Percentiles rank a stretch among this genome's conserved stretches.
Evolutionary conservation across 2,329 filamentous ascomycete species (phyloP).

Genomic region (Epicoccum sorghinum): DNA sequence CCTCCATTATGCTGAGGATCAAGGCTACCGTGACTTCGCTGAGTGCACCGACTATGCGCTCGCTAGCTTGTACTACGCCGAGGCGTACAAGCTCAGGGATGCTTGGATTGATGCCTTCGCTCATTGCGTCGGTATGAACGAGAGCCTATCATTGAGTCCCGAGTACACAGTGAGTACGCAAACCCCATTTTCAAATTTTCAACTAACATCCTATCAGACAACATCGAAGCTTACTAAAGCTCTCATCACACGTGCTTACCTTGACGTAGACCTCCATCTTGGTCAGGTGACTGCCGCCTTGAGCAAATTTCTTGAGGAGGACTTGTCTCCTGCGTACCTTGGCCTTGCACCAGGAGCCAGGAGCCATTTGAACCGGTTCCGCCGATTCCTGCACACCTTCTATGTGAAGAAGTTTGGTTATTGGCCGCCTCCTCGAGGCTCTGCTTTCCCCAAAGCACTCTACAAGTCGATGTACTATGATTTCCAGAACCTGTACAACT

Average conservation of each 20-base stretch:
- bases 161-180: constrained; percentile 65
- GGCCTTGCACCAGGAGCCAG: constrained; percentile 66
- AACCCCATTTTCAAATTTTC: not conserved
- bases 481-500: constrained; percentile 73
- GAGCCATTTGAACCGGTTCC: constrained; percentile 74
- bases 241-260: constrained; percentile 66
- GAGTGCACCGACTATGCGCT: constrained; percentile 71
- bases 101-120: constrained; percentile 76
- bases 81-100: constrained; percentile 66
- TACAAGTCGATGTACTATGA: constrained; percentile 70
- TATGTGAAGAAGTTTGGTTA: constrained; percentile 72
- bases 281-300: constrained; percentile 64
- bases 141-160: constrained; percentile 60
- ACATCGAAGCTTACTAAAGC: constrained; percentile 62
- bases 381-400: constrained; percentile 69
- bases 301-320: constrained; percentile 71
- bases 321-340: constrained; percentile 70
- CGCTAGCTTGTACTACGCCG: constrained; percentile 70
- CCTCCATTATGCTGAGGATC: constrained; percentile 68
- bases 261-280: constrained; percentile 70
- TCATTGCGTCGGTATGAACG: constrained; percentile 80
- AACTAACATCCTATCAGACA: constrained; percentile 29
- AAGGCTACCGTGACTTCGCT: constrained; percentile 72
- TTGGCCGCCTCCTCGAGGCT: constrained; percentile 67
- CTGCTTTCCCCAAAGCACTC: constrained; percentile 63